phyloP scores from a whole-genome alignment of 768 basidiomycete species.

The Amylocystis lapponica region DNA sequence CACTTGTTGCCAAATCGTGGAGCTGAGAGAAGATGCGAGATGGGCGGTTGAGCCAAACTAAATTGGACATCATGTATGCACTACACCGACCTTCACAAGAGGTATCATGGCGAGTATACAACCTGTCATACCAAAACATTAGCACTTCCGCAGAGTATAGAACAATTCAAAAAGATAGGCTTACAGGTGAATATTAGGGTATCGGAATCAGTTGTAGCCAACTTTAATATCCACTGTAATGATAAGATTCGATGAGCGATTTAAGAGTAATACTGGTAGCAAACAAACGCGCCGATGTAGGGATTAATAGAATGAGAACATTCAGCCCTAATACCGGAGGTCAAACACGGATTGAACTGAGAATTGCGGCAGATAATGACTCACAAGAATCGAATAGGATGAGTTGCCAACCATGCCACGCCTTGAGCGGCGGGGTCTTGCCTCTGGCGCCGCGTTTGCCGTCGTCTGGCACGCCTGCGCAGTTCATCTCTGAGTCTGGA shows the following conservation, averaged over 20 bases:
- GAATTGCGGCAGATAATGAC: slow-evolving; percentile 14
- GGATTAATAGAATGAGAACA: slow-evolving; percentile 56
- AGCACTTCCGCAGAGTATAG: too few species aligned
- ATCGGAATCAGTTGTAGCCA: slow-evolving; percentile 41
- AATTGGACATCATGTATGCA: too few species aligned
- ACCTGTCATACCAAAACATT: slow-evolving; percentile 31
- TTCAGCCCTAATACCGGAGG: slow-evolving; percentile 57
- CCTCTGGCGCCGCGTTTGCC: slow-evolving; percentile 5
- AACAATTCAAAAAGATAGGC: slow-evolving; percentile 15
- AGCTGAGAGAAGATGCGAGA: slow-evolving; percentile 34
- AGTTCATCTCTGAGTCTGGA: slow-evolving; percentile 8
- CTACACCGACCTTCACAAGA: slow-evolving; percentile 55
- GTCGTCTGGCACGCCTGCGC: not conserved
- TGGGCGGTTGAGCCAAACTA: too few species aligned
- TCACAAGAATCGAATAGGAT: slow-evolving; percentile 54
- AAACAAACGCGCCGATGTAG: slow-evolving; percentile 49
- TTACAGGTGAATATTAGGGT: slow-evolving; percentile 58
- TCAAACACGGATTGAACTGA: not conserved
- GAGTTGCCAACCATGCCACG: slow-evolving; percentile 46
- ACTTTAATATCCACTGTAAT: slow-evolving; percentile 53
- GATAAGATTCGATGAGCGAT: not conserved
- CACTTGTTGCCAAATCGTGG: slow-evolving; percentile 71
- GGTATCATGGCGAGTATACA: slow-evolving; percentile 71
- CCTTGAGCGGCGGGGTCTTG: slow-evolving; percentile 6
- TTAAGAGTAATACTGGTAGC: not conserved